Conservation (phyloP, 1,284 basidiomycete species). For the Abortiporus biennis region DNA sequence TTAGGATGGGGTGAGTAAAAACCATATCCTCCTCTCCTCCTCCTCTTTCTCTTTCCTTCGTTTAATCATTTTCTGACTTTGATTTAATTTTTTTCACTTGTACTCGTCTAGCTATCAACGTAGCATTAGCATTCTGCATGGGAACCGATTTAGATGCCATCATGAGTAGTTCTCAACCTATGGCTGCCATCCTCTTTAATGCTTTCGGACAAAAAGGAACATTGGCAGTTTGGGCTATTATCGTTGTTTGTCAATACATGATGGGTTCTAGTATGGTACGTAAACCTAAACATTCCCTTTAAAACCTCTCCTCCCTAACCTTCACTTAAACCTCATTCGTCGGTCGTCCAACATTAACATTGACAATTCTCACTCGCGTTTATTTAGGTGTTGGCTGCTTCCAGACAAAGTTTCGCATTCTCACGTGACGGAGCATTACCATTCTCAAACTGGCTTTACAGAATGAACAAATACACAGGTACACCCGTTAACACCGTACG, state of each 20-base stretch:
- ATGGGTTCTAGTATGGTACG: slow-evolving; percentile 64
- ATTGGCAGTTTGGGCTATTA: slow-evolving; percentile 44
- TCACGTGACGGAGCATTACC: slow-evolving; percentile 65
- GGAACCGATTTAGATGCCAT: slow-evolving; percentile 51
- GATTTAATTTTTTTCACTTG: not conserved
- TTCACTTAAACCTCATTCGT: too few species aligned
- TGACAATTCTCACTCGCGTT: not conserved
- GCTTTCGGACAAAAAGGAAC: slow-evolving; percentile 56
- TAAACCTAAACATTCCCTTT: too few species aligned
- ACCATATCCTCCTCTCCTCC: not conserved
- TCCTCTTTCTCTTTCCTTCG: not conserved
- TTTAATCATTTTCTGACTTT: not conserved
- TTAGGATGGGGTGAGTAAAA: slow-evolving; percentile 63
- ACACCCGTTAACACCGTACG: slow-evolving; percentile 55
- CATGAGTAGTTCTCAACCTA: slow-evolving; percentile 58
- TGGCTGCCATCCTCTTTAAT: slow-evolving; percentile 52
- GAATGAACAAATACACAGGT: slow-evolving; percentile 54
- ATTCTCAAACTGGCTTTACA: slow-evolving; percentile 59
- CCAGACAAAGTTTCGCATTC: slow-evolving; percentile 61
- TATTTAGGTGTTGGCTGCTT: slow-evolving; percentile 18
- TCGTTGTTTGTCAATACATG: slow-evolving; percentile 40
- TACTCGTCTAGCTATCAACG: slow-evolving; percentile 39
- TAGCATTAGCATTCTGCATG: slow-evolving; percentile 55
- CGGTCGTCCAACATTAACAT: too few species aligned
- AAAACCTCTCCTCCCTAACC: not conserved